Evolutionary conservation across 2,329 filamentous ascomycete genomes (phyloP).

Genomic region (Apiospora sp.): DNA sequence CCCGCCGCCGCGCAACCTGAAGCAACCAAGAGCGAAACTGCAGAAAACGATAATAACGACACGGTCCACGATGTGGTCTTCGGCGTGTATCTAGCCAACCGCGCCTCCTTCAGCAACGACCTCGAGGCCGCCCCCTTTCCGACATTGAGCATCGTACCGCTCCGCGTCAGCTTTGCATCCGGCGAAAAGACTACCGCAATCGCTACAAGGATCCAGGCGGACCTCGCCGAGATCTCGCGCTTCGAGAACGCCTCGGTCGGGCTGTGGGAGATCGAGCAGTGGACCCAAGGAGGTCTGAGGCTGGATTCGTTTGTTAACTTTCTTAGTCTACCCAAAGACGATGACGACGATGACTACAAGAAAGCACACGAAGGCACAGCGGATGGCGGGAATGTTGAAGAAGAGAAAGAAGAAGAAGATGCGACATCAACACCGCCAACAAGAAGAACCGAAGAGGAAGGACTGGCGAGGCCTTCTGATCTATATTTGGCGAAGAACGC

Average conservation of each 20-base stretch:
- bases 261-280: constrained; percentile 74
- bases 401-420: constrained; percentile 20
- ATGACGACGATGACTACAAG: neutral
- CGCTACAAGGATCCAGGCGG: constrained; percentile 70
- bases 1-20: constrained; percentile 26
- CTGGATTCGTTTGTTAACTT: constrained; percentile 86
- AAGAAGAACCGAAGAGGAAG: neutral
- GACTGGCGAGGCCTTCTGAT: constrained; percentile 28
- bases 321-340: constrained; percentile 58
- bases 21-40: neutral
- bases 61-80: constrained; percentile 61
- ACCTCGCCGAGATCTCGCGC: constrained; percentile 69
- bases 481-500: constrained; percentile 31
- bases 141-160: constrained; percentile 80
- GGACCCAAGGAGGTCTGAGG: constrained; percentile 69
- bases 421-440: neutral
- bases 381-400: too few relatives aligned
- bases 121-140: constrained; percentile 64
- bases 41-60: neutral
- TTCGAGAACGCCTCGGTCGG: constrained; percentile 64
- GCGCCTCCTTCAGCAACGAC: constrained; percentile 60
- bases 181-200: constrained; percentile 51
- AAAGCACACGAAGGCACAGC: too few relatives aligned
- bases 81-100: constrained; percentile 86
- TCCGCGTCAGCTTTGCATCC: constrained; percentile 59